These are phyloP conservation scores for Hypoxylon fragiforme DNA, from an alignment of 495 filamentous ascomycete genomes.

Conservation along the genomic window DNA sequence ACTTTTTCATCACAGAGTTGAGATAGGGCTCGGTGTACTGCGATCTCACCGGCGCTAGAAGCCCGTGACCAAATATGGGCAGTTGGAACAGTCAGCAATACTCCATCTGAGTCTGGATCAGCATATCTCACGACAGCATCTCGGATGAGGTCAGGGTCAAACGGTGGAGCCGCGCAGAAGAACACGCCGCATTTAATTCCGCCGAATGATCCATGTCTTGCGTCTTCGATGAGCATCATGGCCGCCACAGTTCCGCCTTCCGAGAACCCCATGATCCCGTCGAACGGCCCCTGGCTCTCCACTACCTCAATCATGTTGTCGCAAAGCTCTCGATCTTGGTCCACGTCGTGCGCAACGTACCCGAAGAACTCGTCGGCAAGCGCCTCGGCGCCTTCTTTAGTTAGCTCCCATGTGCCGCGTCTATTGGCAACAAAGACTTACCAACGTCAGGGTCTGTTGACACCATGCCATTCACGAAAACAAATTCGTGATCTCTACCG, in stretches of 20 bases:
- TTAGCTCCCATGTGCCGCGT: slow-evolving; percentile 4
- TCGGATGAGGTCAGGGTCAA: slow-evolving; percentile 31
- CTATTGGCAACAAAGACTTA: slow-evolving; percentile 6
- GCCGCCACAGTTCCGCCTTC: slow-evolving; percentile 64
- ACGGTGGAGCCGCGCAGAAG: slow-evolving; percentile 33
- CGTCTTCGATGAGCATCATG: slow-evolving; percentile 41
- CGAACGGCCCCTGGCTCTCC: slow-evolving; percentile 57
- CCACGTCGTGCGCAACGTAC: slow-evolving; percentile 25
- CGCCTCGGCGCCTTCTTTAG: slow-evolving; percentile 28
- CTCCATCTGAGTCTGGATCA: slow-evolving; percentile 31
- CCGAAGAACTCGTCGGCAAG: slow-evolving; percentile 36
- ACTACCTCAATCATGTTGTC: slow-evolving; percentile 31
- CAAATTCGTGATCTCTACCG: slow-evolving; percentile 33
- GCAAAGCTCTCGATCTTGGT: slow-evolving; percentile 24
- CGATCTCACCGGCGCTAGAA: slow-evolving; percentile 11
- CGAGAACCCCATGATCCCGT: slow-evolving; percentile 67
- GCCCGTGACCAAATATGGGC: slow-evolving; percentile 34
- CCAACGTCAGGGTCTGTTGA: slow-evolving; percentile 29
- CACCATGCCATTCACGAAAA: slow-evolving; percentile 34
- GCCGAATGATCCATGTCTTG: slow-evolving; percentile 28
- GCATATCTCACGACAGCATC: slow-evolving; percentile 19
- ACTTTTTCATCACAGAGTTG: slow-evolving; percentile 22
- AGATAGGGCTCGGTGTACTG: slow-evolving; percentile 13
- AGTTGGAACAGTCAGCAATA: slow-evolving; percentile 30
- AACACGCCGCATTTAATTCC: slow-evolving; percentile 34